Base-by-base conservation (phyloP, 2,329 filamentous ascomycete species). In the Fusarium sp. region DNA sequence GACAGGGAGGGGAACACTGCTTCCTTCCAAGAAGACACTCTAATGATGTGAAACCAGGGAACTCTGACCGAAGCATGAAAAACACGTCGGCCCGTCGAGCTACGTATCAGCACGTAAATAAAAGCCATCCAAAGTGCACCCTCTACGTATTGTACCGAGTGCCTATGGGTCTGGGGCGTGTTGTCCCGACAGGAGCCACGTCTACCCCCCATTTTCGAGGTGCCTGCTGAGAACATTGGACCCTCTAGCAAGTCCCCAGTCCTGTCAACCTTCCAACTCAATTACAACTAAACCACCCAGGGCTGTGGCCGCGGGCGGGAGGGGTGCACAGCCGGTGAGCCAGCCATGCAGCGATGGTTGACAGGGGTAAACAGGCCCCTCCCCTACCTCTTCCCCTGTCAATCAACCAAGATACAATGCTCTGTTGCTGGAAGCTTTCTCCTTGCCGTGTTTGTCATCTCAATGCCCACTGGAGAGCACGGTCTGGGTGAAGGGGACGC, bases 101-200 rank as follows among this genome's bases (percentile, higher is more conserved):
- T 60, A 50, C 47, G 30, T 33, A 61, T 33, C 44, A 42, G 63
- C 63, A 46, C 53, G 30, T 44, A 57, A 67, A 60, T 25, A 67
- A 42, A 40, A 37, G 35, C 50, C 49, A 19, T 47, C 38, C 38
- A 47, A 52, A 53, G 43, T 64, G 66, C 57, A 32, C 46, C 35
- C 53, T 72, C 50, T 58, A 60, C 57, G 32, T 42, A 47, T 47
- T 49, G 15, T 23, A 38, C 50, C 52, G 21, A 49, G 32, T 38
- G 38, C 54, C 35, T 65, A 35, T 43, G 53, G 66, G 69, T 70
- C 35, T 63, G 69, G 72, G 72, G 72, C 72, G 62, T 77, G 60
- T 72, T 77, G 62, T 61, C 64, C 64, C 50, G 52, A 75, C 67
- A 77, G 67, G 73, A 75, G 75, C 75, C 75, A 76, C 75, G 75